phyloP scores from a whole-genome alignment of 306 rosid genomes.

The Lathyrus aphaca region DNA sequence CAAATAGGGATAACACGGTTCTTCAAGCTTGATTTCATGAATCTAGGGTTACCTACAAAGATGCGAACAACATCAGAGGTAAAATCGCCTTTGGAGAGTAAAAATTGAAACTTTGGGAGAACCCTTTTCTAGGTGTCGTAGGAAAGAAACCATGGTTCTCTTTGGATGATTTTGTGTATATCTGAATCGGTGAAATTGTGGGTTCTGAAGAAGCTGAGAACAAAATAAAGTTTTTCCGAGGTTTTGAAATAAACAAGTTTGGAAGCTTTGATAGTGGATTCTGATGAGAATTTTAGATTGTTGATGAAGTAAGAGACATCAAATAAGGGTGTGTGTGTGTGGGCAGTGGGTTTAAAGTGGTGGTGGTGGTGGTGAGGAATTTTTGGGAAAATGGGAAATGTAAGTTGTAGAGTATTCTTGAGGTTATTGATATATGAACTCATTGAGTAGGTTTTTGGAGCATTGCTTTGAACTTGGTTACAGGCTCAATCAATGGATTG shows the following conservation, averaged over 20 bases:
- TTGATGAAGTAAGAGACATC: constrained; percentile 47
- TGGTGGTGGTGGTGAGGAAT: background rate
- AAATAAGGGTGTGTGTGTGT: background rate
- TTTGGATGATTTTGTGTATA: background rate
- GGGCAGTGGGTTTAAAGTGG: too few species aligned
- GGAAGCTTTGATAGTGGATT: constrained; percentile 43
- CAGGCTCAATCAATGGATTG: background rate
- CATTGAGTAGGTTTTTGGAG: background rate
- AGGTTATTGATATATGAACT: background rate
- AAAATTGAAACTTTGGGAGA: constrained; percentile 41
- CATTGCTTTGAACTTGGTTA: background rate
- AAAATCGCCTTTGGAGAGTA: constrained; percentile 39
- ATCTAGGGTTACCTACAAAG: background rate
- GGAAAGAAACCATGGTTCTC: too few species aligned
- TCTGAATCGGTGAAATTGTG: constrained; percentile 6
- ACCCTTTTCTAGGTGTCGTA: background rate
- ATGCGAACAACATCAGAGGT: constrained; percentile 23
- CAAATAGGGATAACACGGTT: constrained; percentile 22
- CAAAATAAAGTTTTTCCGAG: constrained; percentile 6
- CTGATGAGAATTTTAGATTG: too few species aligned
- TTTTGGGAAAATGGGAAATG: background rate
- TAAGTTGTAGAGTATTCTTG: background rate
- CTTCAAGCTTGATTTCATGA: background rate
- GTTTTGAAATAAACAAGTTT: background rate
- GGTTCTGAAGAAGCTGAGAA: constrained; percentile 1